Evolutionary conservation across 176 grass and related monocot species (phyloP).

Genomic region (Hsuehochloa calcarea): DNA sequence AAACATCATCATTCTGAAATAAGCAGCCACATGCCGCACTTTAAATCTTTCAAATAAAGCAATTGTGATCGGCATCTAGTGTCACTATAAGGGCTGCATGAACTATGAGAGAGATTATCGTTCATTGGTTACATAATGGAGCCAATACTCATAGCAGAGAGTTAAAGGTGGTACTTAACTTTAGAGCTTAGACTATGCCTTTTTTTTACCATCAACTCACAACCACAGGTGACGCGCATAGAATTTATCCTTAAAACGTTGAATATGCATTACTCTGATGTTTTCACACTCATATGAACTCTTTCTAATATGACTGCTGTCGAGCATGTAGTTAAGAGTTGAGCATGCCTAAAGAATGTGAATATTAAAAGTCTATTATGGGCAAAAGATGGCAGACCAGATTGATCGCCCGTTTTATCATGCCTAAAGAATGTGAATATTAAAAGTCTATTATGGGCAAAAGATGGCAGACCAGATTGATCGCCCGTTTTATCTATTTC

Average conservation of each 20-base stretch:
- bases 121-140: background rate
- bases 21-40: background rate
- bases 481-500: background rate
- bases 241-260: background rate
- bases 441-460: slow-evolving; percentile 7
- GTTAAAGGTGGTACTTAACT: background rate
- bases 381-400: slow-evolving; percentile 13
- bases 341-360: background rate
- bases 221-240: background rate
- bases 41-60: background rate
- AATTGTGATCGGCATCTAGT: background rate
- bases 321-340: background rate
- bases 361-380: background rate
- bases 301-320: background rate
- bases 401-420: background rate
- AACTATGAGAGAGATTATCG: background rate
- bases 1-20: slow-evolving; percentile 11
- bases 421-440: background rate
- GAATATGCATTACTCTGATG: background rate
- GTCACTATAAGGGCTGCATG: background rate
- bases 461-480: slow-evolving; percentile 16
- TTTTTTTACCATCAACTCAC: background rate
- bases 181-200: background rate
- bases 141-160: background rate
- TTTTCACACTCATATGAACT: background rate